A percentile compares a stretch with the other conserved stretches of the same genome.
Evolutionary conservation across 495 filamentous ascomycete genomes (phyloP).

Genomic region (Tricharina praecox): DNA sequence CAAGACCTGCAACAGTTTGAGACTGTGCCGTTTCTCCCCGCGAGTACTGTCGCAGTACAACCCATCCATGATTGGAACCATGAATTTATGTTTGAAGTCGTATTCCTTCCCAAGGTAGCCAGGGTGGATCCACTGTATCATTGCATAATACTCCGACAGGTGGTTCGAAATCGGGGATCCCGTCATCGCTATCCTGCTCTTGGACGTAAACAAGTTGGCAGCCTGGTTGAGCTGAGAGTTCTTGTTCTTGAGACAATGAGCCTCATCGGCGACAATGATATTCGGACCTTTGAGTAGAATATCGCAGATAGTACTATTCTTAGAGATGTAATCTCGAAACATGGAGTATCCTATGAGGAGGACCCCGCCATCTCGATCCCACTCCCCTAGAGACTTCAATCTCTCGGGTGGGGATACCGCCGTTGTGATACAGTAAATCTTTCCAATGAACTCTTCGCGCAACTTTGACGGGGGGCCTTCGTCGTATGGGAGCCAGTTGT

Average conservation of each 20-base stretch:
- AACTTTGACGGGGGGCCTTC: background rate
- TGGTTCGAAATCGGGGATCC: constrained; percentile 77
- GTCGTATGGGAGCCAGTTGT: constrained; percentile 42
- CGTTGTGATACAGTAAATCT: background rate
- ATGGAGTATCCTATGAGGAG: no score
- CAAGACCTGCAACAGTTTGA: constrained; percentile 52
- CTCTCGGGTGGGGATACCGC: no score
- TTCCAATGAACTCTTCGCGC: background rate
- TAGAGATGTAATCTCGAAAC: no score
- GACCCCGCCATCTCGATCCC: no score
- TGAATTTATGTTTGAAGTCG: constrained; percentile 53
- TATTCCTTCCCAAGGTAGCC: constrained; percentile 44
- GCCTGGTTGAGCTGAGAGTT: constrained; percentile 35
- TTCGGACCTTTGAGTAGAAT: constrained; percentile 35
- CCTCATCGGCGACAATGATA: constrained; percentile 78
- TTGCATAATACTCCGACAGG: constrained; percentile 61
- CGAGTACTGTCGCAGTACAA: constrained; percentile 37
- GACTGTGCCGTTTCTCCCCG: constrained; percentile 37
- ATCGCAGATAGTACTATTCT: background rate
- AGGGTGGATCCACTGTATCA: constrained; percentile 80
- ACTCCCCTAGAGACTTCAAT: no score
- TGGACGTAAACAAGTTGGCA: constrained; percentile 42
- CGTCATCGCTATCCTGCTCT: constrained; percentile 66
- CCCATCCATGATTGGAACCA: constrained; percentile 55
- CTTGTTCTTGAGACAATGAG: constrained; percentile 59